Base-by-base conservation (phyloP, 2,329 filamentous ascomycete genomes). In the Hypoxylon sp. region DNA sequence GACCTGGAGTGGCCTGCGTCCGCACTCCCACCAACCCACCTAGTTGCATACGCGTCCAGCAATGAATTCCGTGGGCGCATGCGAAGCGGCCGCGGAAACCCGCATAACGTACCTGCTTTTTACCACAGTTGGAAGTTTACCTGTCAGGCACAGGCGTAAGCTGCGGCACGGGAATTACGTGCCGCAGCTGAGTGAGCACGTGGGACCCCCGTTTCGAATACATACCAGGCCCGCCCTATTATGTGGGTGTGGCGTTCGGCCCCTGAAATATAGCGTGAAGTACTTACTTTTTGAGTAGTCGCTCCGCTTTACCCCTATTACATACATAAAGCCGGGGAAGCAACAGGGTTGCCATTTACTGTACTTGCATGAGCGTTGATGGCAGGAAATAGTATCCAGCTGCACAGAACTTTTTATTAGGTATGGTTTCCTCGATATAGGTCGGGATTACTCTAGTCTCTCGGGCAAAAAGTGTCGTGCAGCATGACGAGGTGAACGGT, bases 161-260 rank as follows among this genome's bases (percentile, higher is more conserved):
- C 58, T 32, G 23, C n/a, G 30, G 30, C 30, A n/a, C 14, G 19
- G 29, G 21, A 46, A 14, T 7, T 25, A 29, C 45, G 29, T 21
- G 37, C 47, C 47, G 39, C 48, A 32, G 48, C 29, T 37, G 23
- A 23, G 19, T 34, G 37, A 19, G 48, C 57, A 61, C 57, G 57
- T 53, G 50, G 57, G 29, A 21, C 25, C 21, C 54, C 37, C 43
- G 54, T 57, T 57, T 57, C 21, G 53, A 47, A 47, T 56, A 48
- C 14, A 30, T 46, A 46, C 11, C 45, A 53, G 37, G 27, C 21
- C 23, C 25, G 41, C 37, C 50, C 23, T 39, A 27, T 25, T 30
- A 19, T 16, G 51, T 53, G 43, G 30, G 29, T 34, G 34, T 29
- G 54, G 54, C 54, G 43, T 39, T 30, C 45, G 25, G 7, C 34